These are phyloP conservation scores for Dactylella cylindrospora DNA, from an alignment of 2,329 filamentous ascomycete genomes.

Conservation along the genomic window DNA sequence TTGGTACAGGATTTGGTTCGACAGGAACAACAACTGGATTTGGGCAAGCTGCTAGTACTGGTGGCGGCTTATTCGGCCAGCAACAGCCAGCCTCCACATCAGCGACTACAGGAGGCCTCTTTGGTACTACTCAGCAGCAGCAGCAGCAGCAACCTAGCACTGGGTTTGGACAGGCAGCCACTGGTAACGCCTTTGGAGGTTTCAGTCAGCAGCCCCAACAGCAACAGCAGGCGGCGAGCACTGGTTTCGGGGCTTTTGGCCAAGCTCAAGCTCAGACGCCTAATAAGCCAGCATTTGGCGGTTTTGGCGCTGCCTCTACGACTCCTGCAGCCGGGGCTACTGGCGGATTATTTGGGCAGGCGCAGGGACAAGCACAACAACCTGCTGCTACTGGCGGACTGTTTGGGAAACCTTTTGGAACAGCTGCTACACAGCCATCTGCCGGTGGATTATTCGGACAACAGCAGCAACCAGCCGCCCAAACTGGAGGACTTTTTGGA, in stretches of 20 bases:
- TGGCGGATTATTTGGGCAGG: constrained; percentile 47
- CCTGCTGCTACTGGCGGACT: constrained; percentile 51
- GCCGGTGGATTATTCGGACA: constrained; percentile 44
- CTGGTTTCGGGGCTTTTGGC: constrained; percentile 49
- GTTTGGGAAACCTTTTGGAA: constrained; percentile 56
- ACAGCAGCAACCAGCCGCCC: constrained; percentile 53
- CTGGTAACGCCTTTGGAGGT: constrained; percentile 50
- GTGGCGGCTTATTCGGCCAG: constrained; percentile 53
- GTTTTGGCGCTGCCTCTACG: constrained; percentile 35
- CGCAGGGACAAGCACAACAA: constrained; percentile 53
- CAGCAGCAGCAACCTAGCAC: constrained; percentile 48
- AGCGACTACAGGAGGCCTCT: constrained; percentile 53
- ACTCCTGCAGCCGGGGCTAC: constrained; percentile 28
- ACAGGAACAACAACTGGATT: constrained; percentile 38
- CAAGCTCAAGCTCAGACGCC: constrained; percentile 21
- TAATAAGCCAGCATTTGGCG: constrained; percentile 31
- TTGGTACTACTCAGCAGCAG: constrained; percentile 53
- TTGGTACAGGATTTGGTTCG: constrained; percentile 46
- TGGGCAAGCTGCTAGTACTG: constrained; percentile 46
- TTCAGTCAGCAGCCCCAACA: constrained; percentile 46
- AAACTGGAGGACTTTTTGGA: constrained; percentile 49
- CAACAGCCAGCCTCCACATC: constrained; percentile 48
- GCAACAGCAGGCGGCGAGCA: constrained; percentile 43
- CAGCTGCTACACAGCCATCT: constrained; percentile 57
- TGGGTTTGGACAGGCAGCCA: constrained; percentile 52